Evolutionary conservation across 2,329 filamentous ascomycete species (phyloP).

Genomic region (Colletotrichum sp.): DNA sequence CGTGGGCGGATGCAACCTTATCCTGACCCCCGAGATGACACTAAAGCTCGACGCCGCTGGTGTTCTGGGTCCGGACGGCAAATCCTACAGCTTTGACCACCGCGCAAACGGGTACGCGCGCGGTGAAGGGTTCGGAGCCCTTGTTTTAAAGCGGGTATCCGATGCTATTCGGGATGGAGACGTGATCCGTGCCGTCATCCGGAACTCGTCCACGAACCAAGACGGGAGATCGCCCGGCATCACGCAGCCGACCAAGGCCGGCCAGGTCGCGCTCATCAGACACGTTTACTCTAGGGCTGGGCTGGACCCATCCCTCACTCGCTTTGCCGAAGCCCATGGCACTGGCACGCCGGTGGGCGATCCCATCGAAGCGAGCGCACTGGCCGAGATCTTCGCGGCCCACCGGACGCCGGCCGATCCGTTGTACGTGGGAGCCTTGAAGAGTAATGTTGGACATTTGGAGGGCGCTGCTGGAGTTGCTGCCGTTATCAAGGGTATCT

Average conservation of each 20-base stretch:
- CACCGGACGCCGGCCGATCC: constrained; percentile 40
- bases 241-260: constrained; percentile 32
- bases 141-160: constrained; percentile 56
- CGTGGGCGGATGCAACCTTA: constrained; percentile 27
- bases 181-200: constrained; percentile 41
- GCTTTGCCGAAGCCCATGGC: constrained; percentile 52
- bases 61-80: constrained; percentile 32
- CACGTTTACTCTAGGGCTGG: constrained; percentile 36
- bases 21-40: constrained; percentile 22
- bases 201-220: constrained; percentile 38
- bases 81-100: constrained; percentile 35
- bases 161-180: constrained; percentile 48
- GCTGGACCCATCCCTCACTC: constrained; percentile 28
- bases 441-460: constrained; percentile 32
- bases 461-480: constrained; percentile 26
- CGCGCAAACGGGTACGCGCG: constrained; percentile 36
- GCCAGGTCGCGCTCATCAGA: constrained; percentile 40
- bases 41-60: constrained; percentile 13
- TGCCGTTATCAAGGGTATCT: constrained; percentile 31
- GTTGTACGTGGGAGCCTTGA: constrained; percentile 22
- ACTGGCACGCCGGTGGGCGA: constrained; percentile 63
- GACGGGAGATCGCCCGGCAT: constrained; percentile 50
- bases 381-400: constrained; percentile 46
- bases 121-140: constrained; percentile 52
- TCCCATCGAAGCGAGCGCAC: constrained; percentile 55